Evolutionary conservation across 2,329 filamentous ascomycete species (phyloP).

Genomic region (Tolypocladium nubicola): DNA sequence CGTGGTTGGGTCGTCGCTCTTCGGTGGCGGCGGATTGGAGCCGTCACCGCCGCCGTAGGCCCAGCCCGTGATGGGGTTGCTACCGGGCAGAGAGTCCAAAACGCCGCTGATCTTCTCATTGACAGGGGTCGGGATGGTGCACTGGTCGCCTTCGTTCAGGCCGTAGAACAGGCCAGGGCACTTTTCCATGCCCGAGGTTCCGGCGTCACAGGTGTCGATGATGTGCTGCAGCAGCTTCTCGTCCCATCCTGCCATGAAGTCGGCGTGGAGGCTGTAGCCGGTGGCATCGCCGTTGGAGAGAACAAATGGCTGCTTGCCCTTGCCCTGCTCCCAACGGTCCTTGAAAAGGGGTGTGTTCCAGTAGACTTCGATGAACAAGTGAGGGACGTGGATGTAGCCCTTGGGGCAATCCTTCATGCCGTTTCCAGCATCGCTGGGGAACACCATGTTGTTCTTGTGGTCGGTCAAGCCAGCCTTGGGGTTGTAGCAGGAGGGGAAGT

Average conservation of each 20-base stretch:
- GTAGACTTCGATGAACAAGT: slow-evolving; percentile 50
- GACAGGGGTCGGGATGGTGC: slow-evolving; percentile 37
- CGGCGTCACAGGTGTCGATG: slow-evolving; percentile 54
- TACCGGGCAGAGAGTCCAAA: slow-evolving; percentile 41
- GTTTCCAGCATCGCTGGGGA: slow-evolving; percentile 36
- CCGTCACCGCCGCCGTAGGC: slow-evolving; percentile 23
- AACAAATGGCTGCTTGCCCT: slow-evolving; percentile 53
- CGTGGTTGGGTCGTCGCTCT: not conserved
- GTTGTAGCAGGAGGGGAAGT: slow-evolving; percentile 68
- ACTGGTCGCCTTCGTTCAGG: slow-evolving; percentile 43
- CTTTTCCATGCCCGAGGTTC: slow-evolving; percentile 48
- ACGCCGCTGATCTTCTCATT: slow-evolving; percentile 33
- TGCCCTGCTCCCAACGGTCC: slow-evolving; percentile 41
- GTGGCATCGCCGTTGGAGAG: slow-evolving; percentile 60
- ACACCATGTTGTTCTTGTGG: slow-evolving; percentile 56
- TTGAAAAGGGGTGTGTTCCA: slow-evolving; percentile 45
- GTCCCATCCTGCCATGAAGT: slow-evolving; percentile 69
- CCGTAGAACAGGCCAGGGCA: slow-evolving; percentile 48
- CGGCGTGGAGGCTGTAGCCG: slow-evolving; percentile 59
- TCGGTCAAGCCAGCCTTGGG: slow-evolving; percentile 47
- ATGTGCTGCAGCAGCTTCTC: slow-evolving; percentile 52
- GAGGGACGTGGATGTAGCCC: slow-evolving; percentile 44
- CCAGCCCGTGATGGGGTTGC: slow-evolving; percentile 44
- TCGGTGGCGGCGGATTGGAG: not conserved
- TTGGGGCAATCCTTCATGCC: slow-evolving; percentile 44